A percentile compares a stretch with the other conserved stretches of the same genome.
Evolutionary conservation across 805 yeast genomes (phyloP).

Genomic region (Suhomyces xylopsoci): DNA sequence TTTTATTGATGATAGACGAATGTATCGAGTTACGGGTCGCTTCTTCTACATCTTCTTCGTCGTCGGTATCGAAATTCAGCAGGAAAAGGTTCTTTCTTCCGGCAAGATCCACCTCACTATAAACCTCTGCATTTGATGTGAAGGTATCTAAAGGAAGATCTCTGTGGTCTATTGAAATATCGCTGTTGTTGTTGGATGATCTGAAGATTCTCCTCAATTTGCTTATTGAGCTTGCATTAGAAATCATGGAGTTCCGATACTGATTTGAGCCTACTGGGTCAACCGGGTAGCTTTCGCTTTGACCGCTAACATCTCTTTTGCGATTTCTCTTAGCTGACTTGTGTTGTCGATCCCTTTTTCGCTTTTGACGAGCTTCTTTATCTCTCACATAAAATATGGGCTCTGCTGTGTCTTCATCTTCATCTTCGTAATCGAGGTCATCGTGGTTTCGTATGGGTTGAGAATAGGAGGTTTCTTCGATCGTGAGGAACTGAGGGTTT

Average conservation of each 20-base stretch:
- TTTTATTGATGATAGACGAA: slow-evolving; percentile 23
- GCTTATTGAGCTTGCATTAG: slow-evolving; percentile 10
- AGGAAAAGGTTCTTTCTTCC: slow-evolving; percentile 11
- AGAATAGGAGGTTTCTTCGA: background rate
- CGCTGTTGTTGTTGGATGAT: background rate
- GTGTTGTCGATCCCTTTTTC: background rate
- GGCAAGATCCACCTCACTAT: slow-evolving; percentile 10
- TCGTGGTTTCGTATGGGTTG: background rate
- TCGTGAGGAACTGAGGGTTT: background rate
- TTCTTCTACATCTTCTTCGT: slow-evolving; percentile 3
- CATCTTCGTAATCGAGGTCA: background rate
- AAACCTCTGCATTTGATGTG: background rate
- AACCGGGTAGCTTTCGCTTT: background rate
- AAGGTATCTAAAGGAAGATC: background rate
- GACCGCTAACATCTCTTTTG: background rate
- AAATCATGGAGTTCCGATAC: slow-evolving; percentile 6
- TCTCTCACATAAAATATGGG: background rate
- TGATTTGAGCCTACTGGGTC: background rate
- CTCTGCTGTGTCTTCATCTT: background rate
- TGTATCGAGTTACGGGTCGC: slow-evolving; percentile 14
- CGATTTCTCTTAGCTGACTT: background rate
- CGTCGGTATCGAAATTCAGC: slow-evolving; percentile 19
- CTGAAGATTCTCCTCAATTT: slow-evolving; percentile 10
- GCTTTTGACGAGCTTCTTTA: background rate
- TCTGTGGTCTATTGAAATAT: background rate